A percentile compares a stretch with the other conserved stretches of the same genome.
These are phyloP conservation scores for Closterium sp. DNA, from an alignment of 139 green algal species.

Conservation along the genomic window DNA sequence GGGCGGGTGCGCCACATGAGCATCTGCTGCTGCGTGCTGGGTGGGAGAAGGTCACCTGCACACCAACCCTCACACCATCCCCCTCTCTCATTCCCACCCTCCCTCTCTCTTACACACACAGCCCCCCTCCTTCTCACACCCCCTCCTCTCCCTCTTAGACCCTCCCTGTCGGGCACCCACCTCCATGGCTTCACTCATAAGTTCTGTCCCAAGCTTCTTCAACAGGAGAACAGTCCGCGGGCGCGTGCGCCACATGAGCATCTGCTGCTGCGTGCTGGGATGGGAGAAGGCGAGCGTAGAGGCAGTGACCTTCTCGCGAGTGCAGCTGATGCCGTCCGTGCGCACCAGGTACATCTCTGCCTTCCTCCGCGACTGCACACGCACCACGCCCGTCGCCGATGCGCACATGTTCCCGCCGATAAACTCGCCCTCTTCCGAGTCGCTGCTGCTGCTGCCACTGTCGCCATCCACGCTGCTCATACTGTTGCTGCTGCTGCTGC, in stretches of 20 bases:
- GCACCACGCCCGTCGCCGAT: slow-evolving; percentile 41
- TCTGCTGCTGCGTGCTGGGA: slow-evolving; percentile 92
- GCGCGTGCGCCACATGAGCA: slow-evolving; percentile 89
- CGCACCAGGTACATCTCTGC: slow-evolving; percentile 78
- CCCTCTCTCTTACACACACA: neutral
- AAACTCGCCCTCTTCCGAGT: slow-evolving; percentile 19
- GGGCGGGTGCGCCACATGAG: slow-evolving; percentile 91
- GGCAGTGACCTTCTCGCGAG: slow-evolving; percentile 78
- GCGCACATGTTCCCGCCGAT: slow-evolving; percentile 40
- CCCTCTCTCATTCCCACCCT: neutral
- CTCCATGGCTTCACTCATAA: slow-evolving; percentile 62
- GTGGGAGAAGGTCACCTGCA: slow-evolving; percentile 75
- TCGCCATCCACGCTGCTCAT: neutral
- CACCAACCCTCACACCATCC: neutral
- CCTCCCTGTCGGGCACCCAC: neutral
- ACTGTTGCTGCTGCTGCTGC: neutral
- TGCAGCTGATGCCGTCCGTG: slow-evolving; percentile 92
- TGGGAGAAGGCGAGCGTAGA: slow-evolving; percentile 81
- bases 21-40: slow-evolving; percentile 92
- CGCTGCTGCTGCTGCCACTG: slow-evolving; percentile 7
- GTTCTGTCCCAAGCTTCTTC: slow-evolving; percentile 91
- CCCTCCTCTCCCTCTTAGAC: neutral
- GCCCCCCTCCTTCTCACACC: neutral
- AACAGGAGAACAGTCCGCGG: slow-evolving; percentile 90
- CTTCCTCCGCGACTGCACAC: slow-evolving; percentile 48